Conservation (phyloP, 2,329 filamentous ascomycete genomes). For the Aspergillus texensis region DNA sequence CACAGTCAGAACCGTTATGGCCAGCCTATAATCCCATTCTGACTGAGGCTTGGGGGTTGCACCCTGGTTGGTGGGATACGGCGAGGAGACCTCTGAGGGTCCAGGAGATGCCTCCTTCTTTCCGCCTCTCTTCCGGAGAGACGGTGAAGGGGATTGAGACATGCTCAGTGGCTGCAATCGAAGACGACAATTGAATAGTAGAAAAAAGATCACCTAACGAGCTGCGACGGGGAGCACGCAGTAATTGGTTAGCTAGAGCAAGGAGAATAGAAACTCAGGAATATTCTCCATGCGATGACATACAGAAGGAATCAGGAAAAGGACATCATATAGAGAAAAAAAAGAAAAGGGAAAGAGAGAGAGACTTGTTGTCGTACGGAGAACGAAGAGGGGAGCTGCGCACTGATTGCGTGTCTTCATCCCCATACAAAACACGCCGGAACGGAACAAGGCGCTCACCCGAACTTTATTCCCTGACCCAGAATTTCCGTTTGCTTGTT, state of each 20-base stretch:
- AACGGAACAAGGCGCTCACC: constrained; percentile 27
- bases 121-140: constrained; percentile 46
- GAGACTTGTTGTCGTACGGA: constrained; percentile 6
- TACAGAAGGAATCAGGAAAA: constrained; percentile 18
- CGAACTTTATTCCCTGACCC: constrained; percentile 9
- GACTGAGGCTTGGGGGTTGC: constrained; percentile 38
- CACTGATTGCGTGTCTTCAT: constrained; percentile 27
- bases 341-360: constrained; percentile 15
- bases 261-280: neutral
- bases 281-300: constrained; percentile 12
- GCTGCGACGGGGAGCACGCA: constrained; percentile 8
- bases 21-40: constrained; percentile 86
- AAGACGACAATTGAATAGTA: constrained; percentile 6
- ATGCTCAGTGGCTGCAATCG: constrained; percentile 26
- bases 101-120: constrained; percentile 38
- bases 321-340: constrained; percentile 19
- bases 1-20: constrained; percentile 73
- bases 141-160: constrained; percentile 38
- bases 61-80: constrained; percentile 16
- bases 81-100: constrained; percentile 26
- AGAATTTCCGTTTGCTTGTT: neutral
- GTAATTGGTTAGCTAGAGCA: constrained; percentile 13
- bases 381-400: neutral
- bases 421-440: constrained; percentile 16
- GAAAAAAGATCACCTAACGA: constrained; percentile 15